Conservation (phyloP, 1,284 basidiomycete species). For the Schizophyllum amplum region DNA sequence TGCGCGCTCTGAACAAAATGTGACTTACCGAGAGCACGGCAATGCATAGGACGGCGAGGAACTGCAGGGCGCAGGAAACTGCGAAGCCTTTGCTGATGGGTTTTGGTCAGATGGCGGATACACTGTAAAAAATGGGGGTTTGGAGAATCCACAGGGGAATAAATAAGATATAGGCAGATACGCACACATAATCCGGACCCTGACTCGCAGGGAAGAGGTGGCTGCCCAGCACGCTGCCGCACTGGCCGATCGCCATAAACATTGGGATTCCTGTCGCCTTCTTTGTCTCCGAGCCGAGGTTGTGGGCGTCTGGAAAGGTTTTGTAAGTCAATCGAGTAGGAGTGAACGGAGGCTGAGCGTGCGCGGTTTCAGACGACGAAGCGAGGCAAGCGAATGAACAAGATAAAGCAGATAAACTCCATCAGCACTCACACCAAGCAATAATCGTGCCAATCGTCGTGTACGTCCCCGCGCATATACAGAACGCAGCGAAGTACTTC, state of each 20-base stretch:
- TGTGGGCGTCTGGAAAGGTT: slow-evolving; percentile 48
- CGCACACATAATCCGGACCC: slow-evolving; percentile 55
- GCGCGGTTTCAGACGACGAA: too few relatives aligned
- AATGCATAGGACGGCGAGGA: slow-evolving; percentile 47
- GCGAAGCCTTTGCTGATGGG: slow-evolving; percentile 51
- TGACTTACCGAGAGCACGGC: slow-evolving; percentile 47
- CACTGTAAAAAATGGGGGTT: not conserved
- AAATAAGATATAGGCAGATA: slow-evolving; percentile 8
- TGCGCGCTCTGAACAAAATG: too few relatives aligned
- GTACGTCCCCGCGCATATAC: slow-evolving; percentile 13
- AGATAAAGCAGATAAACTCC: too few relatives aligned
- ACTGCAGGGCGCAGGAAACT: slow-evolving; percentile 51
- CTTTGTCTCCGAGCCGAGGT: slow-evolving; percentile 72
- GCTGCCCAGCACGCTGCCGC: slow-evolving; percentile 63
- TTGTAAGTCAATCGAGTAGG: not conserved
- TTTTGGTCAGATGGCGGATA: not conserved
- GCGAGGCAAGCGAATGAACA: too few relatives aligned
- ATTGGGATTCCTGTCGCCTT: slow-evolving; percentile 67
- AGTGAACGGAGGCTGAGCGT: too few relatives aligned
- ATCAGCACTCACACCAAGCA: slow-evolving; percentile 14
- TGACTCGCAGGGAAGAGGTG: slow-evolving; percentile 62
- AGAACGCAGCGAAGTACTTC: slow-evolving; percentile 14
- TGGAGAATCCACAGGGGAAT: too few relatives aligned
- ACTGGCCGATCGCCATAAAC: slow-evolving; percentile 71
- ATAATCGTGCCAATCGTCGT: slow-evolving; percentile 11